phyloP scores from a whole-genome alignment of 176 grass and related monocot genomes.

The Musa troglodytarum region DNA sequence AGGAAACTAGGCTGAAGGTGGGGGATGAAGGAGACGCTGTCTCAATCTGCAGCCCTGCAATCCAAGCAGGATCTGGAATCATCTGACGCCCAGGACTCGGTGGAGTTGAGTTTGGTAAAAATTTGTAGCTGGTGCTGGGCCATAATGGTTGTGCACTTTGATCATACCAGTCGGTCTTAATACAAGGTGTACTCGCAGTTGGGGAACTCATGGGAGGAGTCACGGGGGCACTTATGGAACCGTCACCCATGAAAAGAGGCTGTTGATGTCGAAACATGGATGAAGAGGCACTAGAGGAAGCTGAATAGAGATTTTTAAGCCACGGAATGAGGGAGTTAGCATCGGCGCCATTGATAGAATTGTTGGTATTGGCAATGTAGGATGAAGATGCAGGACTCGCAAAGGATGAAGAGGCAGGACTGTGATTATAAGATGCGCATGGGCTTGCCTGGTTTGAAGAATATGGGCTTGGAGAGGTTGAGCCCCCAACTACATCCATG shows the following conservation, averaged over 20 bases:
- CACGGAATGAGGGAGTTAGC: conserved; percentile 46
- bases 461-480: conserved; percentile 38
- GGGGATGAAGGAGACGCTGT: conserved; percentile 47
- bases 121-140: conserved; percentile 29
- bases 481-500: conserved; percentile 19
- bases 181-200: conserved; percentile 12
- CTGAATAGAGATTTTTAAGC: conserved; percentile 40
- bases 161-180: conserved; percentile 42
- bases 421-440: conserved; percentile 39
- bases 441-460: conserved; percentile 42
- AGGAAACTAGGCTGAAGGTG: conserved; percentile 37
- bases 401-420: conserved; percentile 51
- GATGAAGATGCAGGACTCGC: conserved; percentile 40
- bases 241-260: conserved; percentile 31
- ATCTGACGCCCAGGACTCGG: conserved; percentile 30
- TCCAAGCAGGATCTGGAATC: conserved; percentile 39
- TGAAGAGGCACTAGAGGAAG: conserved; percentile 27
- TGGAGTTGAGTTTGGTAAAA: conserved; percentile 51
- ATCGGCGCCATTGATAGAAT: conserved; percentile 22
- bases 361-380: conserved; percentile 31
- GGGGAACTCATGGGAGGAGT: conserved; percentile 45
- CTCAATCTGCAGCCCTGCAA: conserved; percentile 45
- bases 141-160: conserved; percentile 26
- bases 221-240: conserved; percentile 51
- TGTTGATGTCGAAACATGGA: conserved; percentile 61